Base-by-base conservation (phyloP, 768 basidiomycete genomes). In the Paxillus involutus region DNA sequence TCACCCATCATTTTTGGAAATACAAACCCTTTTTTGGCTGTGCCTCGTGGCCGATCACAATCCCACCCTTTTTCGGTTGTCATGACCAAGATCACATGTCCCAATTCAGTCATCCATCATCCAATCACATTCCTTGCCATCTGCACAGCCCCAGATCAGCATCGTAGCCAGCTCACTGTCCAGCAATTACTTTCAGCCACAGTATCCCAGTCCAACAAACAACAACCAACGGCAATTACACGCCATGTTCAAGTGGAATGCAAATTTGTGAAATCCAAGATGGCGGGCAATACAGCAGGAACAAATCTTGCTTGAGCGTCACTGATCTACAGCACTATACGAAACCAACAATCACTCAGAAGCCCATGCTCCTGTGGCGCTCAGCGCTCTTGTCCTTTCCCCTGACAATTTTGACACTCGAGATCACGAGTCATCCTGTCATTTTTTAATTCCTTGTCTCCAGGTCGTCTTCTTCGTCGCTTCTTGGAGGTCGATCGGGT, bases 321-420 rank as follows among this genome's bases (percentile, higher is more conserved):
- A 12, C 9, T 12, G 32, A 24, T 29, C 16, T 45, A 19, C 26
- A 32, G 13, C 35, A 26, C 47, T 32, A 30, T 29, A 13, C 41
- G 48, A 47, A 21, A 13, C 10, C 26, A 37, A n/a, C 30, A n/a
- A 9, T 43, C 41, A 53, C 47, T 43, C 63, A 55, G 45, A 52
- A 57, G 49, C 17, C 11, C 13, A 19, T 16, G 45, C 64, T 57
- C 64, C 61, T 53, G 64, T 73, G 70, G 70, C 70, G 70, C 70
- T 53, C 6, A 19, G 70, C 70, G 70, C 70, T 71, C 70, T 71
- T 71, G 53, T 52, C 64, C 48, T 59, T 58, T 65, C 43, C 58
- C 59, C 58, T 40, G 32, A 41, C 10, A 19, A 59, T 71, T 44
- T 71, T 73, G 71, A 62, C 71, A 70, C 47, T 73, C 57, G 70